These are phyloP conservation scores for Puccinia triticina DNA, from an alignment of 1,284 basidiomycete genomes.

Conservation along the genomic window DNA sequence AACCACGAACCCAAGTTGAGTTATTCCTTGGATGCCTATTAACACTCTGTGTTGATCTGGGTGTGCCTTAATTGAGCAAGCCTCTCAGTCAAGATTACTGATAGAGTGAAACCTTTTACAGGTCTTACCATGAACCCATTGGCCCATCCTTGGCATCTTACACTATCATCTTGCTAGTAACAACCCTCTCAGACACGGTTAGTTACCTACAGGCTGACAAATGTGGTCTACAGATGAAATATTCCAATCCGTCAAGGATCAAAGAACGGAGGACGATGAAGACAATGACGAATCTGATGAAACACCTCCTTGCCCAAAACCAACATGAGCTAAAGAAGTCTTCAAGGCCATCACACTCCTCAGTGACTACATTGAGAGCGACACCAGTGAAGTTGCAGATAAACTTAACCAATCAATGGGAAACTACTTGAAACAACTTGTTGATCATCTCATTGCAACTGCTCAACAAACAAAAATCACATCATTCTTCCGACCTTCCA, in stretches of 20 bases:
- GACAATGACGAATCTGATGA: neutral
- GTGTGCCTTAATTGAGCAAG: too few relatives aligned
- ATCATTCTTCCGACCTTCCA: neutral
- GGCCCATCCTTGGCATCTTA: too few relatives aligned
- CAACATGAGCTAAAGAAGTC: neutral
- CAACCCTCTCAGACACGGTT: too few relatives aligned
- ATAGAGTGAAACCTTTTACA: too few relatives aligned
- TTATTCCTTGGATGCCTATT: too few relatives aligned
- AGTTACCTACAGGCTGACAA: too few relatives aligned
- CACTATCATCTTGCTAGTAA: too few relatives aligned
- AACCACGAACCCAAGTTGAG: too few relatives aligned
- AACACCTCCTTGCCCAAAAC: neutral
- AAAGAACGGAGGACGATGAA: neutral
- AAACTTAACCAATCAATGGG: neutral
- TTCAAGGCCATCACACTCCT: neutral
- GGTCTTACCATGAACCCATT: too few relatives aligned
- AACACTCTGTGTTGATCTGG: too few relatives aligned
- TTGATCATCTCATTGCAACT: neutral
- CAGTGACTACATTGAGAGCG: neutral
- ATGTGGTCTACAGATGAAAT: conserved; percentile 1
- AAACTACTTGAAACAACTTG: neutral
- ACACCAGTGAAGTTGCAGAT: neutral
- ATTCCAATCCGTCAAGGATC: neutral
- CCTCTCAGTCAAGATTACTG: too few relatives aligned
- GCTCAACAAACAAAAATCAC: neutral